These are phyloP conservation scores for Torrubiellomyces zombiae DNA, from an alignment of 2,329 filamentous ascomycete genomes.

Conservation along the genomic window DNA sequence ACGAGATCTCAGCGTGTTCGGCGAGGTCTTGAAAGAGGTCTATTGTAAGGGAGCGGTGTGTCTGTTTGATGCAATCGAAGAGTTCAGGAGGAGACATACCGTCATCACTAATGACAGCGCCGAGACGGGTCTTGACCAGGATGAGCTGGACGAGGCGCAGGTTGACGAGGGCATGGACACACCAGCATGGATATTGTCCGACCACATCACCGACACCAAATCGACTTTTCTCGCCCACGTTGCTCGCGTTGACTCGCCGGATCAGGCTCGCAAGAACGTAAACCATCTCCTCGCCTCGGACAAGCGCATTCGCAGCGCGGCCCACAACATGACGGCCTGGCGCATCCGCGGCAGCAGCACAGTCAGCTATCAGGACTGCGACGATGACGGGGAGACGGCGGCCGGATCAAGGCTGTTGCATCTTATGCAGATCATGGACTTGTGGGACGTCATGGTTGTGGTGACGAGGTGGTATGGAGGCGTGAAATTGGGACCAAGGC, in stretches of 20 bases:
- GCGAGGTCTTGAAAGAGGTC: conserved; percentile 46
- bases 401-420: conserved; percentile 75
- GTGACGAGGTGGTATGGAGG: conserved; percentile 95
- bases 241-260: conserved; percentile 50
- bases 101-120: background rate
- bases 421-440: conserved; percentile 85
- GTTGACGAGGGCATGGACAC: conserved; percentile 11
- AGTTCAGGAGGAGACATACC: conserved; percentile 28
- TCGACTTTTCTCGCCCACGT: conserved; percentile 76
- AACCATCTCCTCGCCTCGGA: conserved; percentile 65
- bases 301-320: conserved; percentile 69
- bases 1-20: conserved; percentile 51
- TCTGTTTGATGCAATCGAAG: conserved; percentile 81
- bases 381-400: conserved; percentile 91
- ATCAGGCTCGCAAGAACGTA: conserved; percentile 55
- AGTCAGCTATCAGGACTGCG: conserved; percentile 62
- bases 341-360: conserved; percentile 43
- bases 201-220: conserved; percentile 62
- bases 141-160: conserved; percentile 8
- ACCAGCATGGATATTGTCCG: conserved; percentile 57
- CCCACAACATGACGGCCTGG: conserved; percentile 95
- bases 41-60: conserved; percentile 66
- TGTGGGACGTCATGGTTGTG: conserved; percentile 85
- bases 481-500: conserved; percentile 69
- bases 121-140: too few relatives aligned